Evolutionary conservation across 2,329 filamentous ascomycete genomes (phyloP), one percentile per base, ranked within the genome.

Genomic region (Neocucurbitaria cava): DNA sequence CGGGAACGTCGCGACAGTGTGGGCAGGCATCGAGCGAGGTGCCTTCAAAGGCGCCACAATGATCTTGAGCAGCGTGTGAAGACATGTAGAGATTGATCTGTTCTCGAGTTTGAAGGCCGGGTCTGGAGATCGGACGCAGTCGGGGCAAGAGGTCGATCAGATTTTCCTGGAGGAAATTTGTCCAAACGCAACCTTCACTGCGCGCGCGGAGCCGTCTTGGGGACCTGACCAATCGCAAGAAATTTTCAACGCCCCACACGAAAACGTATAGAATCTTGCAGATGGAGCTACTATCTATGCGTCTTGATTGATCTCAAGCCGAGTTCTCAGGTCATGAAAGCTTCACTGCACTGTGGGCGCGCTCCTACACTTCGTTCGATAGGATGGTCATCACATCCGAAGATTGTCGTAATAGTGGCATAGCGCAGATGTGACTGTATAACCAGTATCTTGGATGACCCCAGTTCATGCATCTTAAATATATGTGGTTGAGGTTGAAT

Each of bases 1-100:
- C n/a, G 38, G 47, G 46, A 4, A 46, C 44, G n/a, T 54, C 42
- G 36, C 44, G 42, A 28, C 46, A 54, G 13, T 31, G 23, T 5
- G 42, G 46, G 8, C 46, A 54, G 20, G 40, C n/a, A 4, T 20
- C 28, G 10, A n/a, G 21, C 40, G 7, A 15, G 3, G 20, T 28
- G 40, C 40, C 24, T 10, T 3, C 23, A 30, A n/a, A 24, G 23
- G 17, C 23, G 21, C 40, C 40, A 9, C 40, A 43, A 13, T 3
- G 23, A 30, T 4, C 8, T 15, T 23, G 5, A n/a, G 28, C 8
- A 13, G 17, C 10, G 24, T 8, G 15, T 13, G 38, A 40, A 11
- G 38, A 3, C 38, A 21, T 35, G 31, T 35, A 3, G 5, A 13
- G 30, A 7, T 3, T 6, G 30, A 13, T 13, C 3, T 31, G 30